A percentile compares a stretch with the other conserved stretches of the same genome.
Conservation (phyloP, 768 basidiomycete genomes). For the Exidia glandulosa region DNA sequence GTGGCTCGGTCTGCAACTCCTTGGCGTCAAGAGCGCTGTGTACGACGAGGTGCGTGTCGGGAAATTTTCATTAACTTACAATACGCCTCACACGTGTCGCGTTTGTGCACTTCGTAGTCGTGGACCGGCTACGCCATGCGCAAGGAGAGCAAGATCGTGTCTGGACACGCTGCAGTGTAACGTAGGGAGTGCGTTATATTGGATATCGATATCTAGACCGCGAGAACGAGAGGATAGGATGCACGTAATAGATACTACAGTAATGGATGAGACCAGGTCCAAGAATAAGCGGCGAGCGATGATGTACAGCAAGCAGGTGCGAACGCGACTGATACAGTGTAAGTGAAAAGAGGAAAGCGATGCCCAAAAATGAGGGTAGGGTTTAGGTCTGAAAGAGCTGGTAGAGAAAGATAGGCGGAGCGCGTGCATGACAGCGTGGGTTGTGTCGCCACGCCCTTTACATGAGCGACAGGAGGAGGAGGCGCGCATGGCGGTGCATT, state of each 20-base stretch:
- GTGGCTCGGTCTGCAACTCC: constrained; percentile 80
- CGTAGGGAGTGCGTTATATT: not conserved
- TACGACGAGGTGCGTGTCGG: constrained; percentile 78
- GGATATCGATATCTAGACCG: not conserved
- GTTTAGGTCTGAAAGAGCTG: too few relatives aligned
- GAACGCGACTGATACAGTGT: not conserved
- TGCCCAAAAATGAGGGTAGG: not conserved
- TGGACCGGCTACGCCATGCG: constrained; percentile 92
- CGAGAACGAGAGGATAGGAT: too few relatives aligned
- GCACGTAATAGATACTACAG: too few relatives aligned
- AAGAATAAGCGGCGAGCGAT: too few relatives aligned
- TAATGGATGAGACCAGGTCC: too few relatives aligned
- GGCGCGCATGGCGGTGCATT: too few relatives aligned
- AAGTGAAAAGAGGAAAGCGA: not conserved
- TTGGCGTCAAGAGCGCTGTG: constrained; percentile 56
- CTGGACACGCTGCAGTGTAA: constrained; percentile 16
- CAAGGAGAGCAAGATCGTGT: constrained; percentile 60
- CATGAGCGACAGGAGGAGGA: too few relatives aligned
- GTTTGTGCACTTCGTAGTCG: constrained; percentile 50
- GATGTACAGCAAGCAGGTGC: too few relatives aligned
- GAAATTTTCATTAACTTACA: not conserved
- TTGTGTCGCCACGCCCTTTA: too few relatives aligned
- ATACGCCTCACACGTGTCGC: not conserved
- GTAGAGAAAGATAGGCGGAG: too few relatives aligned
- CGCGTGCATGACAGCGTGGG: too few relatives aligned